phyloP scores from a whole-genome alignment of 306 rosid species.

The Inga laurina region DNA sequence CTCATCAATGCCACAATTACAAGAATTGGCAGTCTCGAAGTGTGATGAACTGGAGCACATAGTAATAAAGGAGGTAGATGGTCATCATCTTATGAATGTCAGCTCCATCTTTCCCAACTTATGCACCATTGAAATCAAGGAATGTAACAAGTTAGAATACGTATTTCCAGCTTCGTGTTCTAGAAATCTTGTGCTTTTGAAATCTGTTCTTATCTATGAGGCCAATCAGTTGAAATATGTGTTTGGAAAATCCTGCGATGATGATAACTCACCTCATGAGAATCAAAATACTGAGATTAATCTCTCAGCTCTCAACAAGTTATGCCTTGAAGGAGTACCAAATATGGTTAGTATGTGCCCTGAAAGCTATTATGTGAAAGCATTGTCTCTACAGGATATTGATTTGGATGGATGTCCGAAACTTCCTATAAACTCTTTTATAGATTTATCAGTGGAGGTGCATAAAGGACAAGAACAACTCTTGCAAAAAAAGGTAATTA shows the following conservation, averaged over 20 bases:
- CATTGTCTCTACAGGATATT: background rate
- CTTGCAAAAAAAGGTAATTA: background rate
- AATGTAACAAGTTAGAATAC: background rate
- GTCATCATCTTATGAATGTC: background rate
- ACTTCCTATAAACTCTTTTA: background rate
- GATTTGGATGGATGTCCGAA: background rate
- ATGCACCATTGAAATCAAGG: background rate
- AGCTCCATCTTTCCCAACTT: background rate
- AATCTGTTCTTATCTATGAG: background rate
- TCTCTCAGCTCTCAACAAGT: conserved; percentile 7
- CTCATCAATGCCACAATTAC: background rate
- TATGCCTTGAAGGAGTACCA: background rate
- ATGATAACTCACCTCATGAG: background rate
- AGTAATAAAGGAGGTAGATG: background rate
- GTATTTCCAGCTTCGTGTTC: conserved; percentile 17
- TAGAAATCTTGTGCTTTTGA: background rate
- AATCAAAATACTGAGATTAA: background rate
- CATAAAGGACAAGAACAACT: background rate
- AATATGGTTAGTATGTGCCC: background rate
- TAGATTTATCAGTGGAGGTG: background rate
- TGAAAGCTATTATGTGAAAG: background rate
- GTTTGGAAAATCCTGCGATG: background rate
- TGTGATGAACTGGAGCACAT: background rate
- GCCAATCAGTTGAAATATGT: conserved; percentile 16
- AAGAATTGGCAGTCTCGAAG: background rate